Evolutionary conservation across 2,329 filamentous ascomycete species (phyloP), one percentile per base, ranked within the genome.

Genomic region (Myriosclerotinia curreyana): DNA sequence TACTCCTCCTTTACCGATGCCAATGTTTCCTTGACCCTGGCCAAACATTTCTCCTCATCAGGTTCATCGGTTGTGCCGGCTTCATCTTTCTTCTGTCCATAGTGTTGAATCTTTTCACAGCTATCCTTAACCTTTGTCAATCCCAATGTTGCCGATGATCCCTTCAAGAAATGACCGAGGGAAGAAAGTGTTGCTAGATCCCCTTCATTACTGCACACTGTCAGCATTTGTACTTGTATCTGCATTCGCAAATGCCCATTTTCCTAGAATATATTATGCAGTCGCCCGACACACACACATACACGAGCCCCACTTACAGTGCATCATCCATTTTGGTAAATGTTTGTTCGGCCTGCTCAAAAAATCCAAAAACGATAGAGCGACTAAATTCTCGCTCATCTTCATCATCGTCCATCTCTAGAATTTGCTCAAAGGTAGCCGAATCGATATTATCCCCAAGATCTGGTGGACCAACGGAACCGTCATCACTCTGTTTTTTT

Each of bases 91-190:
- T 84, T 82, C 73, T 90, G 89, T 70, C 94, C 94, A 75, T 88
- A 96, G 74, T 96, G 89, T 77, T 99, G 94, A 73, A 99, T 97
- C 81, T 96, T 92, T 79, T 98, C 93, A 79, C 95, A 99, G 67
- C 86, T 89, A 74, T 97, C 92, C 76, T 92, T 91, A 72, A 99
- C 89, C 77, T 96, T 96, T 72, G 85, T 88, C 63, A 98, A 84
- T 53, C 95, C 95, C 62, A 99, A 84, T 5, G 95, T 97, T 48
- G 95, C 94, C 11, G 94, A 97, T 8, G 94, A 98, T 66, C 95
- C 95, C 79, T 99, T 99, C 71, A 99, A 83, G 79, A 96, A 99
- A 79, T 99, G 95, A 50, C 95, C 95, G 40, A 96, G 86, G 61
- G 85, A 83, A 42, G 92, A 96, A 46, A 98, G 85, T 69, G 86